Percentiles rank a stretch among this genome's conserved stretches.
Evolutionary conservation across 257 asterid species (phyloP).

Genomic region (Solanum neorickii): DNA sequence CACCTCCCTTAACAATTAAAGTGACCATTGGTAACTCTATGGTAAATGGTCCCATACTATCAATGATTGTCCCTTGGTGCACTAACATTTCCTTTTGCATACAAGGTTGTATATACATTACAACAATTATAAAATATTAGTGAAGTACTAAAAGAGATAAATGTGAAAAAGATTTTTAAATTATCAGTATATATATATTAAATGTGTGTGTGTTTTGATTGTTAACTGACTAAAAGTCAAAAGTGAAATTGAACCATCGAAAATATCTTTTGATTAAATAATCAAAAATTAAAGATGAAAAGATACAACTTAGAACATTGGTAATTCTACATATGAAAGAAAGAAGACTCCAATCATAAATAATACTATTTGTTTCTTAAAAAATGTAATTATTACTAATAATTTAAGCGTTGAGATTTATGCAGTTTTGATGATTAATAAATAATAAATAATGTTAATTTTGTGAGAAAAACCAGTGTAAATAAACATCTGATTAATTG

Average conservation of each 20-base stretch:
- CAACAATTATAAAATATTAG: background rate
- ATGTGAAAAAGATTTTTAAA: too few species aligned
- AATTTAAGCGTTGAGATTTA: background rate
- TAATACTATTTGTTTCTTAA: background rate
- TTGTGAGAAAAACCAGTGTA: too few species aligned
- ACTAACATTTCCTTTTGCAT: conserved; percentile 34
- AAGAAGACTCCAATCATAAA: background rate
- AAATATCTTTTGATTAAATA: too few species aligned
- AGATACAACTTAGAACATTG: background rate
- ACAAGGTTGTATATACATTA: conserved; percentile 28
- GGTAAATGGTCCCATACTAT: conserved; percentile 36
- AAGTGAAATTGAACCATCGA: too few species aligned
- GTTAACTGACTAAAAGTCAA: too few species aligned
- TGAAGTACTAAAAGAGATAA: too few species aligned
- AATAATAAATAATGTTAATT: too few species aligned
- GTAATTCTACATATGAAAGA: background rate
- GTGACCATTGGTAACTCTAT: conserved; percentile 5
- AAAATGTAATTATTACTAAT: background rate
- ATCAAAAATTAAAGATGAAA: background rate
- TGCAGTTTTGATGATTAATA: too few species aligned
- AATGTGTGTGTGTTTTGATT: too few species aligned
- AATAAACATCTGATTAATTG: too few species aligned
- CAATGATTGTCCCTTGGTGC: conserved; percentile 55
- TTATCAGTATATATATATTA: too few species aligned
- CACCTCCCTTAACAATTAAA: conserved; percentile 27